phyloP scores from a whole-genome alignment of 768 basidiomycete genomes.

The Mrakia hoshinonis region DNA sequence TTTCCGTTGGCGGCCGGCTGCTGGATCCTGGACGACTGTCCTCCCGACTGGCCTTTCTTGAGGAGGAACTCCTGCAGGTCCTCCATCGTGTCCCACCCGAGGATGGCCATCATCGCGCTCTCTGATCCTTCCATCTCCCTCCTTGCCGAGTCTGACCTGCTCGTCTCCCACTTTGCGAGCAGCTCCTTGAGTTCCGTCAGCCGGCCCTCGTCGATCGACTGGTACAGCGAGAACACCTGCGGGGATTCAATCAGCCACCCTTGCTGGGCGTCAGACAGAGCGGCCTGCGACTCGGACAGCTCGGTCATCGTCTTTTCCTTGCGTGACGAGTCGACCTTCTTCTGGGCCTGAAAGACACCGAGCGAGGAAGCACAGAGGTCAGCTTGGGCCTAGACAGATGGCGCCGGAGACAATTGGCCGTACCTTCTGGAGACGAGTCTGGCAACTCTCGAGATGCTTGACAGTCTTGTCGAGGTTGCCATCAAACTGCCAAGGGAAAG shows the following conservation, averaged over 20 bases:
- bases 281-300: constrained; percentile 17
- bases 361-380: background rate
- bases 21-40: background rate
- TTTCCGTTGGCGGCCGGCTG: constrained; percentile 2
- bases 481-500: constrained; percentile 29
- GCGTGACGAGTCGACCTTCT: constrained; percentile 26
- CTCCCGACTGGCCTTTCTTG: constrained; percentile 3
- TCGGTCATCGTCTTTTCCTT: constrained; percentile 28
- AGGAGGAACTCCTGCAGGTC: constrained; percentile 35
- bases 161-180: constrained; percentile 39
- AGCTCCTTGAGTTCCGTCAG: constrained; percentile 38
- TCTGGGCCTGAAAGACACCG: constrained; percentile 20
- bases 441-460: constrained; percentile 39
- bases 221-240: constrained; percentile 38
- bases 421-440: constrained; percentile 37
- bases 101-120: constrained; percentile 33
- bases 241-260: constrained; percentile 33
- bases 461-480: constrained; percentile 38
- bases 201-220: constrained; percentile 37
- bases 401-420: background rate
- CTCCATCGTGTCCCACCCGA: constrained; percentile 39
- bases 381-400: background rate
- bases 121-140: constrained; percentile 38
- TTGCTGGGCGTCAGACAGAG: constrained; percentile 26
- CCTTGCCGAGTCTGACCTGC: constrained; percentile 36